Base-by-base conservation (phyloP, 2,329 filamentous ascomycete genomes). In the Coniochaeta hoffmannii region DNA sequence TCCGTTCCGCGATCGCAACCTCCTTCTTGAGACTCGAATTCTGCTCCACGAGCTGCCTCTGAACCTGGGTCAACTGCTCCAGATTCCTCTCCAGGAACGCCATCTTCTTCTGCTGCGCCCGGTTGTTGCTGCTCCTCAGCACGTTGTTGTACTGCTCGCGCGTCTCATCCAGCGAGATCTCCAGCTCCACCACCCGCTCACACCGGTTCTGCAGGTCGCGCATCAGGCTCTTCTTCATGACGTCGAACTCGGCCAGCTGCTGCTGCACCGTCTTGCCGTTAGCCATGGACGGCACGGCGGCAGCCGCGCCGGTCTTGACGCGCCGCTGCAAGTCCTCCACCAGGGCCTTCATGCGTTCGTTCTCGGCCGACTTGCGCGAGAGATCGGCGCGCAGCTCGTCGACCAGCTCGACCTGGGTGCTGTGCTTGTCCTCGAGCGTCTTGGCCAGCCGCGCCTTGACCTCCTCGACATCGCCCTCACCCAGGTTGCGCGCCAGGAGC, bases 171-270 rank as follows among this genome's bases (percentile, higher is more conserved):
- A 99, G 82, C 34, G 90, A 96, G 66, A 99, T 99, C 73, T 99
- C 94, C 28, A 99, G 85, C 77, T 99, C 94, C 17, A 99, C 94
- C 32, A 99, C 92, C 62, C 94, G 87, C 77, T 99, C 94, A 72
- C 94, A 99, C 59, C 94, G 88, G 77, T 99, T 97, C 73, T 99
- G 94, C 62, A 99, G 78, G 73, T 99, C 94, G 56, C 94, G 89
- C 94, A 99, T 99, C 63, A 99, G 79, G 62, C 89, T 96, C 83
- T 99, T 99, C 85, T 99, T 99, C 92, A 99, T 99, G 57, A 90
- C 89, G 72, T 99, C 94, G 65, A 99, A 99, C 69, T 99, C 94
- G 57, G 93, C 90, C 71, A 99, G 96, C 75, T 97, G 94, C 75
- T 99, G 93, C 69, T 96, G 91, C 46, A 97, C 84, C 12, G 90